Evolutionary conservation across 352 stramenopile genomes (phyloP), one percentile per base, ranked within the genome.

Genomic region (Phytopythium vexans): DNA sequence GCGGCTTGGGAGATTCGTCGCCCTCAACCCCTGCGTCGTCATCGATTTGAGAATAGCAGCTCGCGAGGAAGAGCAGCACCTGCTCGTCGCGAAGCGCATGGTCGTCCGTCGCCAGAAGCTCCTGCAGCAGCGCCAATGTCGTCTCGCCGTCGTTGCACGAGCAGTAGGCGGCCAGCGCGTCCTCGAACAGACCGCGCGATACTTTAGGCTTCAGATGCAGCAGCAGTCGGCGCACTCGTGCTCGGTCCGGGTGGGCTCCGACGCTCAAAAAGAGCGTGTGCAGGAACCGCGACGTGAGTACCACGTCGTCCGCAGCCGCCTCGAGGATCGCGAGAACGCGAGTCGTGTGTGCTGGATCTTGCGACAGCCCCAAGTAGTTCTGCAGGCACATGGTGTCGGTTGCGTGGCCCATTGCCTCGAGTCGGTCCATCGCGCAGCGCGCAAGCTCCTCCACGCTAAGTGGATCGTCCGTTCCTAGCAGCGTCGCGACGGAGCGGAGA

Each of bases 1-100:
- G 21, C 21, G 21, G 21, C 21, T 27, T 49, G 2, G 39, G 54
- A 46, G 46, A 11, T 59, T 41, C 37, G 45, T 70, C 31, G 59
- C 64, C 16, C 31, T 53, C 52, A 32, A 47, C 48, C 50, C 38
- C 34, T 39, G 40, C 37, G 41, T 46, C 39, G 6, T 36, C 44
- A 0, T 56, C 49, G 8, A 8, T 37, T 10, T 32, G 10, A 4
- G 51, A 47, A 36, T 68, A 73, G 47, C 66, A 68, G 43, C 74
- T 86, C 4, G 79, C 66, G 6, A 90, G 66, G 54, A 90, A 87
- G 46, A 85, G 70, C 51, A 88, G 60, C 3, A 84, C 48, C 11
- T 88, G 72, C 2, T 86, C 66, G 48, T 90, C 77, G 4, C 63
- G 69, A 0, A 90, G 47, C 44, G 68, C 60, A 33, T 58, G 58